These are phyloP conservation scores for Podospora bellae-mahoneyi DNA, from an alignment of 495 filamentous ascomycete genomes.

Conservation along the genomic window DNA sequence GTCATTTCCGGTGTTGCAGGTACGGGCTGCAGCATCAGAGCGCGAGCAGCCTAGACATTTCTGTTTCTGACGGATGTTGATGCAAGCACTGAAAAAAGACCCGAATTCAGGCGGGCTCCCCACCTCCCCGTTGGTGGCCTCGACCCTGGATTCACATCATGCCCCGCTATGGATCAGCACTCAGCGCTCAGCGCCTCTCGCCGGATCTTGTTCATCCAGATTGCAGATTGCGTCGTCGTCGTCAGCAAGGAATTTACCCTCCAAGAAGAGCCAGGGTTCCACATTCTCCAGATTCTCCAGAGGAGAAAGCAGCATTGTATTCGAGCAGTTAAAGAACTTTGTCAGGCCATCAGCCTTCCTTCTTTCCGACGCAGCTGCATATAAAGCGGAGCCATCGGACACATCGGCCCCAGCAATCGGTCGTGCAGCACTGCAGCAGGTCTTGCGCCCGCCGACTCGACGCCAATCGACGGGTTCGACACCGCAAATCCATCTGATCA, in stretches of 20 bases:
- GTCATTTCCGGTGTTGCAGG: background rate
- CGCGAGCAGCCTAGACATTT: background rate
- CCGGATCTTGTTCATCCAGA: conserved; percentile 26
- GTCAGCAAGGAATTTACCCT: conserved; percentile 16
- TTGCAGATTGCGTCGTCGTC: conserved; percentile 24
- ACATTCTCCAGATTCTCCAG: background rate
- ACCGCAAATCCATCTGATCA: conserved; percentile 20
- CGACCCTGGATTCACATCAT: background rate
- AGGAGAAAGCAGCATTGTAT: background rate
- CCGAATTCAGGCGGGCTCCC: background rate
- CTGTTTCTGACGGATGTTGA: background rate
- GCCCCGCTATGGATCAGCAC: background rate
- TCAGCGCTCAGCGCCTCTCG: background rate
- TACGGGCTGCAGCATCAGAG: background rate
- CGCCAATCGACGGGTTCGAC: conserved; percentile 14
- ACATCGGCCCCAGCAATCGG: conserved; percentile 11
- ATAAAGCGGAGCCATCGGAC: conserved; percentile 13
- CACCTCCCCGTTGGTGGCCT: background rate
- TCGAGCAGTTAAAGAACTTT: background rate
- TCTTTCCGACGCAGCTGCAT: background rate
- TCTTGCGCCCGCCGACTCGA: background rate
- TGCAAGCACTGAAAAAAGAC: background rate
- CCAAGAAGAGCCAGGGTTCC: background rate
- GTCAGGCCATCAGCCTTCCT: background rate
- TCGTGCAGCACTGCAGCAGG: conserved; percentile 14